Evolutionary conservation across 2,329 filamentous ascomycete genomes (phyloP), one percentile per base, ranked within the genome.

Genomic region (Septoria petroselini): DNA sequence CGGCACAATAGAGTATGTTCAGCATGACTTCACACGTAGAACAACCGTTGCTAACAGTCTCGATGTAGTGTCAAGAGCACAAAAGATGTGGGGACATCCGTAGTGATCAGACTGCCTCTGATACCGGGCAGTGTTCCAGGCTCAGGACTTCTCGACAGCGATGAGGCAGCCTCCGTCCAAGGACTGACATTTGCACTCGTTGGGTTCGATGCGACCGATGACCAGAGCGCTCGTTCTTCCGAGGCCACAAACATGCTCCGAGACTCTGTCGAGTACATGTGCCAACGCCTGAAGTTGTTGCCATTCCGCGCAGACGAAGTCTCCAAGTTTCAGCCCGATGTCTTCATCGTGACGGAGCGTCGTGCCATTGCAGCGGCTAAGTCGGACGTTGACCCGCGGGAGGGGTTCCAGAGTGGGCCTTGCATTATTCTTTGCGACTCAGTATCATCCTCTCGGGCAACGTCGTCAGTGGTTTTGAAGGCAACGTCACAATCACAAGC

Each of bases 11-110:
- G 15, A 57, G n/a, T n/a, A n/a, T n/a, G n/a, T n/a, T n/a, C n/a
- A n/a, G n/a, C n/a, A n/a, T n/a, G n/a, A n/a, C n/a, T n/a, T n/a
- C n/a, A n/a, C n/a, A n/a, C n/a, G n/a, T n/a, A n/a, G n/a, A n/a
- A n/a, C n/a, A n/a, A n/a, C n/a, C n/a, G n/a, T n/a, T n/a, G n/a
- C n/a, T n/a, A n/a, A n/a, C n/a, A n/a, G n/a, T n/a, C n/a, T n/a
- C n/a, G n/a, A n/a, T n/a, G n/a, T n/a, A n/a, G n/a, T 2, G 54
- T 68, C 2, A 44, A 60, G 8, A 67, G 63, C 50, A 55, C 59
- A 31, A 53, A 58, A 34, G 65, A 64, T 9, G 62, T 63, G 7
- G 57, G 55, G 15, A 52, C 61, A 7, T 44, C 39, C 1, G 31
- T 54, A 17, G 43, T 29, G 11, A 30, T 49, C 7, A 21, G 15